Percentiles rank a stretch among this genome's conserved stretches.
phyloP scores from a whole-genome alignment of 768 basidiomycete species.

The Suillus ampliporus region DNA sequence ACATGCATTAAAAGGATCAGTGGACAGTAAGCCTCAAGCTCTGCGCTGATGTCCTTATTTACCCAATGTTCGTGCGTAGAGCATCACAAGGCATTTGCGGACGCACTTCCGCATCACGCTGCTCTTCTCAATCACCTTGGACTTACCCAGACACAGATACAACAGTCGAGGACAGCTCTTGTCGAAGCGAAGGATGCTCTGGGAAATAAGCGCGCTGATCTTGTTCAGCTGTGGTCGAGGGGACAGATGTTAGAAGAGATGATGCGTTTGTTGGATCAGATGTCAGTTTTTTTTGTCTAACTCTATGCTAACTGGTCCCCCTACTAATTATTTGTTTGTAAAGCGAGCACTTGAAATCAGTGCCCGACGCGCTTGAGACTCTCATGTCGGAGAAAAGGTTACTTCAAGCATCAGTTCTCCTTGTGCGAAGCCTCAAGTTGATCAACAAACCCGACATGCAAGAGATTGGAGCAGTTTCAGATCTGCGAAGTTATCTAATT shows the following conservation, averaged over 20 bases:
- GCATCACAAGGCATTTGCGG: slow-evolving; percentile 93
- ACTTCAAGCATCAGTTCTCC: slow-evolving; percentile 84
- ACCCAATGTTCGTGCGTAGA: slow-evolving; percentile 48
- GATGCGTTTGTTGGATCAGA: slow-evolving; percentile 91
- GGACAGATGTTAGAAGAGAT: slow-evolving; percentile 95
- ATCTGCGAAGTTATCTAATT: slow-evolving; percentile 82
- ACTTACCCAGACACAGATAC: slow-evolving; percentile 76
- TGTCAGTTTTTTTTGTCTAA: slow-evolving; percentile 61
- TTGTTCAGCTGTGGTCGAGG: slow-evolving; percentile 88
- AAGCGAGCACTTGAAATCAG: slow-evolving; percentile 88
- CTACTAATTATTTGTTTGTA: slow-evolving; percentile 22
- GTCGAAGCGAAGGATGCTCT: slow-evolving; percentile 81
- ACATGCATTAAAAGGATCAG: slow-evolving; percentile 82
- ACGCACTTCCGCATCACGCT: slow-evolving; percentile 91
- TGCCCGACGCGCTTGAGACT: slow-evolving; percentile 91
- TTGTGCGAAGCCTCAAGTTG: slow-evolving; percentile 86
- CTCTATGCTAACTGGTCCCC: not conserved
- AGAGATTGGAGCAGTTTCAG: slow-evolving; percentile 93
- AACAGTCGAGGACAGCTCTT: slow-evolving; percentile 69
- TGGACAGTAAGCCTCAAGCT: slow-evolving; percentile 68
- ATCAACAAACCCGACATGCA: slow-evolving; percentile 93
- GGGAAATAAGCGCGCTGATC: slow-evolving; percentile 83
- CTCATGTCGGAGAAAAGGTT: slow-evolving; percentile 96
- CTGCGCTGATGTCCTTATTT: slow-evolving; percentile 8
- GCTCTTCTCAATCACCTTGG: slow-evolving; percentile 74